Conservation (phyloP, 108 stramenopile species). For the Skeletonema grethae region DNA sequence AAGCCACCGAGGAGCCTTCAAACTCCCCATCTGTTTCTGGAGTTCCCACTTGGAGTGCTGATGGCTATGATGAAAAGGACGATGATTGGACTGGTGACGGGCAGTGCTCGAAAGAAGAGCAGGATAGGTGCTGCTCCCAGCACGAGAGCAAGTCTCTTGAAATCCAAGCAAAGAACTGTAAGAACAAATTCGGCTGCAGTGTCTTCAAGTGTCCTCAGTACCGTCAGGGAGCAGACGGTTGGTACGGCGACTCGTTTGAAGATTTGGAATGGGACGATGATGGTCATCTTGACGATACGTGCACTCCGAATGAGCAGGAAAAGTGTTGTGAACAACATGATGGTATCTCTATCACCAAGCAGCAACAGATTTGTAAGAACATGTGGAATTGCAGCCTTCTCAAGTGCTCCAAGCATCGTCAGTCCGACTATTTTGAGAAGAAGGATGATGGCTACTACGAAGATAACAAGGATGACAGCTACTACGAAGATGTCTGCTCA, state of each 20-base stretch:
- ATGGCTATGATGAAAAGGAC: neutral
- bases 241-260: neutral
- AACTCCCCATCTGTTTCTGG: neutral
- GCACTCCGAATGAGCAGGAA: neutral
- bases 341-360: neutral
- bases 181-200: neutral
- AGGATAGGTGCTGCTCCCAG: constrained; percentile 1
- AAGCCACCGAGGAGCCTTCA: neutral
- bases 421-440: neutral
- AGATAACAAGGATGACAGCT: too few species aligned
- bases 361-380: neutral
- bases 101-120: neutral
- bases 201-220: neutral
- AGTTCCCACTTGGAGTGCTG: neutral
- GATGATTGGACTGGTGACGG: constrained; percentile 1
- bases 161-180: neutral
- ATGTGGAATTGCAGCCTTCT: neutral
- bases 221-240: neutral
- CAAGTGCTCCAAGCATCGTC: neutral
- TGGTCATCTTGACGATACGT: neutral
- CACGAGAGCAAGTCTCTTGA: neutral
- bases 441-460: too few species aligned
- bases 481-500: neutral
- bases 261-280: neutral
- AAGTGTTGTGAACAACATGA: neutral